A percentile compares a stretch with the other conserved stretches of the same genome.
These are phyloP conservation scores for Micromonas commoda DNA, from an alignment of 139 green algal genomes.

Conservation along the genomic window DNA sequence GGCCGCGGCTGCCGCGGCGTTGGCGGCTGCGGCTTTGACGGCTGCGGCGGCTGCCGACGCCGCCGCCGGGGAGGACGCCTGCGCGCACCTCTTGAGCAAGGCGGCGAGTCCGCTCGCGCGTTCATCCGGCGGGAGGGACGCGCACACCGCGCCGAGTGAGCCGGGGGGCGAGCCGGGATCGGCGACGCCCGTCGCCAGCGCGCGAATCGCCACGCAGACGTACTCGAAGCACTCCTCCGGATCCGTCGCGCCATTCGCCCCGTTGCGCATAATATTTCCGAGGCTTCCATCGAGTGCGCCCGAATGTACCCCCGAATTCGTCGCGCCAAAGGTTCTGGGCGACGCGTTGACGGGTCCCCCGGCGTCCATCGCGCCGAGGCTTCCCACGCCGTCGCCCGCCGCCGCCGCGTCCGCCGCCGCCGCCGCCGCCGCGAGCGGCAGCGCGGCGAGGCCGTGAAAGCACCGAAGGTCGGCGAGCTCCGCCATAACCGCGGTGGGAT, in stretches of 20 bases:
- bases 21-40: background rate
- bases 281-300: too few relatives aligned
- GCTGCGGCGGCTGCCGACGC: background rate
- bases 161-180: background rate
- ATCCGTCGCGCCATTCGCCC: slow-evolving; percentile 43
- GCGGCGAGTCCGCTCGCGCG: background rate
- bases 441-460: slow-evolving; percentile 45
- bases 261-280: slow-evolving; percentile 9
- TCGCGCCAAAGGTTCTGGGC: too few relatives aligned
- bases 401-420: slow-evolving; percentile 33
- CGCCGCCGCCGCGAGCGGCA: slow-evolving; percentile 49
- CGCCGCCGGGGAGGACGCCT: background rate
- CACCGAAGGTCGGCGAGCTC: slow-evolving; percentile 60
- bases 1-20: slow-evolving; percentile 4
- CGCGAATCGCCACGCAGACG: slow-evolving; percentile 3
- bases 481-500: slow-evolving; percentile 51
- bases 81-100: background rate
- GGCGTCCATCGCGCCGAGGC: background rate
- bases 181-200: slow-evolving; percentile 45
- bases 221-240: slow-evolving; percentile 43
- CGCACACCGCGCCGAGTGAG: background rate
- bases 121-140: background rate
- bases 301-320: too few relatives aligned
- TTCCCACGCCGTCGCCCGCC: slow-evolving; percentile 36
- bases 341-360: background rate